Evolutionary conservation across 2,329 filamentous ascomycete species (phyloP), one percentile per base, ranked within the genome.

Genomic region (Monosporascus cannonballus): DNA sequence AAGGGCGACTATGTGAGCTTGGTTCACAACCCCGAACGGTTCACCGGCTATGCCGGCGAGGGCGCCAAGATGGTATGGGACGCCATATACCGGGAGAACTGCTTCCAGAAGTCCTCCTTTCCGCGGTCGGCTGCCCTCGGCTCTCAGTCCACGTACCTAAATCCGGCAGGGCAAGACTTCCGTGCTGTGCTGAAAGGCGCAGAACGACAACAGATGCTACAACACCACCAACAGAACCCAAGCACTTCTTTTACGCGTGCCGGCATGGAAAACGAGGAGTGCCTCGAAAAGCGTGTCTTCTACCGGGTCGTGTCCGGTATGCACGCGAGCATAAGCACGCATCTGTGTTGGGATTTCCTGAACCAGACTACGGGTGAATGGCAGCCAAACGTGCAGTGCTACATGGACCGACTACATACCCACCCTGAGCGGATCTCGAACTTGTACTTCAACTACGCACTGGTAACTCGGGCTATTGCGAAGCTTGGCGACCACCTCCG

Each of bases 1-100:
- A 96, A 96, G 71, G 94, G 94, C 41, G 94, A 97, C 76, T 99
- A 99, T 68, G 94, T 99, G 63, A 96, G 90, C 71, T 77, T 99
- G 60, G 78, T 95, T 48, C 87, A 90, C 68, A 99, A 99, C 66
- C 93, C 93, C 1, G 93, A 99, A 68, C 83, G 92, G 54, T 99
- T 96, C 71, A 99, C 94, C 0, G 94, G 94, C 48, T 99, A 97
- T 67, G 81, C 86, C 7, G 94, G 94, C 51, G 81, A 86, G 54
- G 88, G 92, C 18, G 84, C 93, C 41, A 84, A 86, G 65, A 90
- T 95, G 73, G 90, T 99, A 17, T 99, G 94, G 94, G 87, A 96
- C 67, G 89, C 94, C 52, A 91, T 99, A 54, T 99, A 99, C 72
- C 82, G 90, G 50, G 94, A 99, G 71, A 99, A 99, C 70, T 99